A percentile compares a stretch with the other conserved stretches of the same genome.
These are phyloP conservation scores for Populus trichocarpa DNA, from an alignment of 441 rosid genomes.

Conservation along the genomic window DNA sequence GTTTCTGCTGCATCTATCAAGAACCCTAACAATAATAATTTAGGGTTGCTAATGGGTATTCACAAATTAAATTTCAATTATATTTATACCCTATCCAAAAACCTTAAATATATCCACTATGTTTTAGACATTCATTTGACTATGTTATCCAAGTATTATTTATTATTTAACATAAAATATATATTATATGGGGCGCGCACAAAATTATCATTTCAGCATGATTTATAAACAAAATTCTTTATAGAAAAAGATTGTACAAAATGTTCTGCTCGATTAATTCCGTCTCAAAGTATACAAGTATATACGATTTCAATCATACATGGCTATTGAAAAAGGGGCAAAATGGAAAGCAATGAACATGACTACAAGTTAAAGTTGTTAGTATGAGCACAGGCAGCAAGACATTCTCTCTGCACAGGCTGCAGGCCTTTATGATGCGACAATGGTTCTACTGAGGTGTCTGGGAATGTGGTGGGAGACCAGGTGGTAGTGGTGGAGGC, in stretches of 20 bases:
- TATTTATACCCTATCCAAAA: not conserved
- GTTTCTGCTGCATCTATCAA: not conserved
- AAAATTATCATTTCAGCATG: not conserved
- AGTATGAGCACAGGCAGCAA: not conserved
- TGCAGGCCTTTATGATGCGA: not conserved
- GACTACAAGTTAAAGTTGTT: not conserved
- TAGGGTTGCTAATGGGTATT: not conserved
- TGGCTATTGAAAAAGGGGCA: not conserved
- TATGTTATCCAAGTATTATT: not conserved
- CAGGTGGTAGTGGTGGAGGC: conserved; percentile 50
- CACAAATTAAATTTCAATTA: not conserved
- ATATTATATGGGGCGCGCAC: not conserved
- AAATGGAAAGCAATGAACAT: too few relatives aligned
- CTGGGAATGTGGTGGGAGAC: conserved; percentile 63
- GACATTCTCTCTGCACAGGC: not conserved
- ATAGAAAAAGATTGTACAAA: not conserved
- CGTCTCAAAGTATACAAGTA: not conserved
- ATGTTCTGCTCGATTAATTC: not conserved
- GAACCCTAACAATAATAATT: not conserved
- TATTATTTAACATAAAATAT: not conserved
- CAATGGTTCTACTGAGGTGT: conserved; percentile 24
- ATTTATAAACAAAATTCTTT: not conserved
- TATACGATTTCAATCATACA: not conserved
- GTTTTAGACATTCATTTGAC: not conserved
- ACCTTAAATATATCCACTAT: not conserved